phyloP scores from a whole-genome alignment of 768 basidiomycete species.

The Psilocybe subaeruginosa region DNA sequence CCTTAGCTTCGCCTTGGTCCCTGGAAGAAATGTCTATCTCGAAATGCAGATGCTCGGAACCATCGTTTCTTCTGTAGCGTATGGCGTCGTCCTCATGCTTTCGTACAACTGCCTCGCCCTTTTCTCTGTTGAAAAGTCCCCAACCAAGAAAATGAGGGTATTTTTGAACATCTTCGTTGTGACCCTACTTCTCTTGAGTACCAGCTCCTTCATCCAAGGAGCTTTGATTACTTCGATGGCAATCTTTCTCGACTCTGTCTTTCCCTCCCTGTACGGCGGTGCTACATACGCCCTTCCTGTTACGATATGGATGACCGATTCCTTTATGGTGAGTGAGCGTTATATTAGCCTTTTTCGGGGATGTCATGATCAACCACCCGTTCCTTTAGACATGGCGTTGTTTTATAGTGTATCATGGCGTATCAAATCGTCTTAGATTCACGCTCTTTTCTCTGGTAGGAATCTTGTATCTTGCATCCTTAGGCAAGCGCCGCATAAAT shows the following conservation, averaged over 20 bases:
- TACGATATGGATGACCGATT: constrained; percentile 20
- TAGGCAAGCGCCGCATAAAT: neutral
- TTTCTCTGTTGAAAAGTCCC: neutral
- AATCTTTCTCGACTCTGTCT: constrained; percentile 2
- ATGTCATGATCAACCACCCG: no score
- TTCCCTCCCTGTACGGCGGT: constrained; percentile 8
- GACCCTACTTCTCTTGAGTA: constrained; percentile 14
- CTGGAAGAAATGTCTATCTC: neutral
- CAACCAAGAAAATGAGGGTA: neutral
- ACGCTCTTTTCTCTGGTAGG: constrained; percentile 2
- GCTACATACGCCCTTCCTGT: constrained; percentile 14
- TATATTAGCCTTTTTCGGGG: neutral
- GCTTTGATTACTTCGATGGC: neutral
- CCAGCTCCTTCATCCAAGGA: constrained; percentile 11
- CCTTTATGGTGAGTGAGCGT: constrained; percentile 17
- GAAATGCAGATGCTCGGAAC: constrained; percentile 18
- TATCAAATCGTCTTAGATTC: constrained; percentile 1
- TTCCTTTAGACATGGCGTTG: constrained; percentile 19
- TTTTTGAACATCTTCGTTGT: constrained; percentile 9
- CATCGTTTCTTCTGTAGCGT: constrained; percentile 14
- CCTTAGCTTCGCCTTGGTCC: neutral
- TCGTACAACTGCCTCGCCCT: constrained; percentile 6
- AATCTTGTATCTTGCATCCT: constrained; percentile 6
- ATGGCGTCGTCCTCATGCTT: constrained; percentile 13
- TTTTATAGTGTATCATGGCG: constrained; percentile 9